These are phyloP conservation scores for Saccharum hybrid DNA, from an alignment of 202 grass and related monocot species.

Conservation along the genomic window DNA sequence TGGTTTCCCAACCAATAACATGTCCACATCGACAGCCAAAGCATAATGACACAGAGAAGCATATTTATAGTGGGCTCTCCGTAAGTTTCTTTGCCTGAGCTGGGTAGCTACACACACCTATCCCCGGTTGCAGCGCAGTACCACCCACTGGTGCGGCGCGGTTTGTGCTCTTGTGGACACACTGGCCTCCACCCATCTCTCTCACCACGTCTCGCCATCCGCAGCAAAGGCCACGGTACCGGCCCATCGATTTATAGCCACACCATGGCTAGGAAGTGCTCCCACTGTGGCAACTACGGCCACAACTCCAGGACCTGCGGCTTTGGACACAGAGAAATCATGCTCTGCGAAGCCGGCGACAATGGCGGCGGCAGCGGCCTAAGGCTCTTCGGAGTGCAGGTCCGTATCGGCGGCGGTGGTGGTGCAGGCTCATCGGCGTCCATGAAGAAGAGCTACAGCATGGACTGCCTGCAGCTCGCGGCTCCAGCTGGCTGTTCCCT, in stretches of 20 bases:
- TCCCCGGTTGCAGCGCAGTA: neutral
- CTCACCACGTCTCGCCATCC: constrained; percentile 44
- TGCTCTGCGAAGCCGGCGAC: constrained; percentile 42
- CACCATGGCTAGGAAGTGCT: constrained; percentile 92
- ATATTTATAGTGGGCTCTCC: constrained; percentile 49
- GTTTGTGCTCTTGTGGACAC: constrained; percentile 53
- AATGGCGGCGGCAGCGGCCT: neutral
- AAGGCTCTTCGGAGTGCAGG: neutral
- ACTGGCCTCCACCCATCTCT: constrained; percentile 56
- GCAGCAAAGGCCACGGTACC: constrained; percentile 40
- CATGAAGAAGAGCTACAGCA: constrained; percentile 86
- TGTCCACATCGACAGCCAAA: constrained; percentile 39
- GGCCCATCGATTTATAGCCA: constrained; percentile 60
- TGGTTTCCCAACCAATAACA: constrained; percentile 35
- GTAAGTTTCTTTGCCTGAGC: constrained; percentile 39
- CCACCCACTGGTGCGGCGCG: neutral
- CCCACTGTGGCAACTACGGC: constrained; percentile 82
- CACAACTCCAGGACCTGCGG: constrained; percentile 84
- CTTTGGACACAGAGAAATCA: constrained; percentile 34
- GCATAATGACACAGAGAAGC: neutral
- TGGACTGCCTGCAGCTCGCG: constrained; percentile 70
- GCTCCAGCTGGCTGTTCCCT: constrained; percentile 30
- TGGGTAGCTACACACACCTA: neutral
- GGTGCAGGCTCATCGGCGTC: neutral
- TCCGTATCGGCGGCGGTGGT: neutral